These are phyloP conservation scores for Scutellaria baicalensis DNA, from an alignment of 257 asterid genomes.

Conservation along the genomic window DNA sequence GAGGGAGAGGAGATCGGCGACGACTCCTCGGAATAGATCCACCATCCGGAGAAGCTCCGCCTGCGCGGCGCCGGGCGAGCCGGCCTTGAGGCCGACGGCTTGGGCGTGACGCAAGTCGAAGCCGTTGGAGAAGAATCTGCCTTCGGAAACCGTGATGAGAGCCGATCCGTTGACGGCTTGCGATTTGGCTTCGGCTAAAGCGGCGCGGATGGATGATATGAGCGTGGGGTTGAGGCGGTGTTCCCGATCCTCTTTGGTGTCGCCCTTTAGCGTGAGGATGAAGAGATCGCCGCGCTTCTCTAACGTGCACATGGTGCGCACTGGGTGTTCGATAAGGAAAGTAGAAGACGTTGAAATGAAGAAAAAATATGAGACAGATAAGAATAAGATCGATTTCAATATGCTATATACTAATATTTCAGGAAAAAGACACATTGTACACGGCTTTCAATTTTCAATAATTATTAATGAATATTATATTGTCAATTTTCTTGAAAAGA, in stretches of 20 bases:
- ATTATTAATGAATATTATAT: too few species aligned
- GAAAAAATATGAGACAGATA: background rate
- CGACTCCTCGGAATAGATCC: slow-evolving; percentile 49
- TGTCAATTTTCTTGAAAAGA: too few species aligned
- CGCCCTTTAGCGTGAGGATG: slow-evolving; percentile 57
- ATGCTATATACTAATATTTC: too few species aligned
- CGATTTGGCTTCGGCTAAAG: slow-evolving; percentile 49
- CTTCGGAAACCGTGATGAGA: slow-evolving; percentile 55
- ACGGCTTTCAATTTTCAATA: too few species aligned
- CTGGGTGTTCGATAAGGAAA: background rate
- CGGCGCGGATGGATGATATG: slow-evolving; percentile 51
- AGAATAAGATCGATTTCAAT: background rate
- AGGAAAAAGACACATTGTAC: too few species aligned
- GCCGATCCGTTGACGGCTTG: slow-evolving; percentile 63
- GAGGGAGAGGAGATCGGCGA: slow-evolving; percentile 54
- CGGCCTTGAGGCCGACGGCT: slow-evolving; percentile 38
- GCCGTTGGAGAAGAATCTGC: slow-evolving; percentile 84
- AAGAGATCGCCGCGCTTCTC: slow-evolving; percentile 61
- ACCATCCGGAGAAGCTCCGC: slow-evolving; percentile 53
- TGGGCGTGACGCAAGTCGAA: slow-evolving; percentile 73
- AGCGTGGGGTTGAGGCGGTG: slow-evolving; percentile 64
- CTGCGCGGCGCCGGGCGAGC: slow-evolving; percentile 39
- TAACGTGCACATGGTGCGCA: slow-evolving; percentile 56
- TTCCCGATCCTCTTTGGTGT: slow-evolving; percentile 34
- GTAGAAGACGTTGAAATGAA: background rate